phyloP scores from a whole-genome alignment of 129 eudicot species.

The Cynara cardunculus region DNA sequence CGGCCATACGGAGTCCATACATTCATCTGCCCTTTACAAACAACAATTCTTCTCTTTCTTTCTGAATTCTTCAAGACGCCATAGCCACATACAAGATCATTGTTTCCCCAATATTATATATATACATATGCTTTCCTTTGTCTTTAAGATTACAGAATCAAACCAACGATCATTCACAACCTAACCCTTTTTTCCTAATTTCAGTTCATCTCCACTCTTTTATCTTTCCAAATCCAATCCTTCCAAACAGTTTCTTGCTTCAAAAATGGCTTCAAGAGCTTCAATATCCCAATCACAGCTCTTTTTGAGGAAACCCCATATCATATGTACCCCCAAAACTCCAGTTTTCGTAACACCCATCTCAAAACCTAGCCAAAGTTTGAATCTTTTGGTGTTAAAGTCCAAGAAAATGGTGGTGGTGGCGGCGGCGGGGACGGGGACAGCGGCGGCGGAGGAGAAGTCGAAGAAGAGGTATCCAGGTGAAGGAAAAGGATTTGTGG shows the following conservation, averaged over 20 bases:
- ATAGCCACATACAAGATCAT: slow-evolving; percentile 4
- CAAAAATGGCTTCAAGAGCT: slow-evolving; percentile 30
- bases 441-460: slow-evolving; percentile 55
- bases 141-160: slow-evolving; percentile 14
- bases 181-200: background rate
- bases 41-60: background rate
- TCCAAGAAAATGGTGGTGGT: slow-evolving; percentile 35
- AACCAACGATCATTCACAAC: background rate
- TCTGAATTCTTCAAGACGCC: slow-evolving; percentile 8
- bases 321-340: slow-evolving; percentile 20
- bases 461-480: slow-evolving; percentile 67
- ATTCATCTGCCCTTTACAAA: slow-evolving; percentile 3
- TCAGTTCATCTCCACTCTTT: background rate
- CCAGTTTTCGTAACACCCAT: slow-evolving; percentile 35
- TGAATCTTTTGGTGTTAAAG: slow-evolving; percentile 6
- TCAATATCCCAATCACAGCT: slow-evolving; percentile 46
- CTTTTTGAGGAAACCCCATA: slow-evolving; percentile 41
- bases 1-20: slow-evolving; percentile 31
- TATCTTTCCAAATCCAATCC: background rate
- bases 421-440: slow-evolving; percentile 22
- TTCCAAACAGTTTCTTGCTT: background rate
- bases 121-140: background rate
- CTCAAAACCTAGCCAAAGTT: slow-evolving; percentile 17
- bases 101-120: background rate
- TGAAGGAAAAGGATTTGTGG: slow-evolving; percentile 81